Evolutionary conservation across 345 rosid species (phyloP).

Genomic region (Citrus trifoliata): DNA sequence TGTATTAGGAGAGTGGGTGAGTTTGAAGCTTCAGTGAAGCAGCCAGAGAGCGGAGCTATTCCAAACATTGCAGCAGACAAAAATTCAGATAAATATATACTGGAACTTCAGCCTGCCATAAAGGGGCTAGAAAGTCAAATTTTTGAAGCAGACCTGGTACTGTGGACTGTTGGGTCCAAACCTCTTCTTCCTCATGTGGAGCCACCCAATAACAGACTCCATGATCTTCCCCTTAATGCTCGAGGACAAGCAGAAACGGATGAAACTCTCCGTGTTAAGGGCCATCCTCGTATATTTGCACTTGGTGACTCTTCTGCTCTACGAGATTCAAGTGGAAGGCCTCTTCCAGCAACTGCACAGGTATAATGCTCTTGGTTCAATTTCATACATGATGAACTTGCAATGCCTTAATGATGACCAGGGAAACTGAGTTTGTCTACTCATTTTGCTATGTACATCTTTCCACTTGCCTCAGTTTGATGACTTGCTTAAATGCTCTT

Average conservation of each 20-base stretch:
- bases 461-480: background rate
- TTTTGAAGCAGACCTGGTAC: conserved; percentile 75
- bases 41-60: conserved; percentile 9
- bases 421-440: background rate
- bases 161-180: conserved; percentile 91
- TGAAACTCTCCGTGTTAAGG: conserved; percentile 92
- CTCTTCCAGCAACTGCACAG: conserved; percentile 95
- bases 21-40: conserved; percentile 31
- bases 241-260: conserved; percentile 95
- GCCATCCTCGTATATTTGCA: conserved; percentile 89
- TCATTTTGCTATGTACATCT: background rate
- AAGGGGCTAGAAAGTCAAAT: conserved; percentile 66
- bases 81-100: conserved; percentile 42
- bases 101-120: conserved; percentile 84
- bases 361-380: conserved; percentile 24
- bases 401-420: background rate
- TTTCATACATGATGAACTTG: background rate
- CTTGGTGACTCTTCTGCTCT: conserved; percentile 86
- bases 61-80: conserved; percentile 8
- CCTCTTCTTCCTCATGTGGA: conserved; percentile 72
- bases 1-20: conserved; percentile 34
- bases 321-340: conserved; percentile 72
- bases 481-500: conserved; percentile 13
- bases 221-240: conserved; percentile 63
- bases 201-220: conserved; percentile 33